A percentile compares a stretch with the other conserved stretches of the same genome.
Evolutionary conservation across 495 filamentous ascomycete species (phyloP).

Genomic region (Lasiosphaeris hirsuta): DNA sequence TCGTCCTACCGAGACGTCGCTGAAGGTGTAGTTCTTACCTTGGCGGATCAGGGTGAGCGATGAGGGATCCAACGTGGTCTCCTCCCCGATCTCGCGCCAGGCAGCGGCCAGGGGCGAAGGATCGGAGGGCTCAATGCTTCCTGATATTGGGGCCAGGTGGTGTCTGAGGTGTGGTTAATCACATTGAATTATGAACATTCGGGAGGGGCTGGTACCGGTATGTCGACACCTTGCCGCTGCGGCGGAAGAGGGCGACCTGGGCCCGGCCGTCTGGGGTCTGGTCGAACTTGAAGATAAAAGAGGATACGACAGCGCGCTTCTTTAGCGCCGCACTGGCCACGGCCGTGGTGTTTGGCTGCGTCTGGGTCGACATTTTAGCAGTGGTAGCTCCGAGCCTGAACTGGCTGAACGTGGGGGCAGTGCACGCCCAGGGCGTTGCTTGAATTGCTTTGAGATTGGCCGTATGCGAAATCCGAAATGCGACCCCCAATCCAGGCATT

Average conservation of each 20-base stretch:
- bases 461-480: too few species aligned
- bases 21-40: conserved; percentile 58
- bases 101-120: conserved; percentile 50
- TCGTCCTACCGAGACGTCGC: conserved; percentile 48
- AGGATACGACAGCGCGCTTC: conserved; percentile 52
- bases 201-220: conserved; percentile 42
- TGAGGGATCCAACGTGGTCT: conserved; percentile 50
- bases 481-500: too few species aligned
- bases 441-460: too few species aligned
- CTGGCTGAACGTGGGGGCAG: too few species aligned
- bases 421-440: too few species aligned
- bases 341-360: background rate
- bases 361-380: conserved; percentile 4
- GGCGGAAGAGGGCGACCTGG: conserved; percentile 54
- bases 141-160: conserved; percentile 58
- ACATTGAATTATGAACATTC: background rate
- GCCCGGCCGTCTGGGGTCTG: conserved; percentile 28
- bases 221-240: conserved; percentile 55
- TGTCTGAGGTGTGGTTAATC: conserved; percentile 34
- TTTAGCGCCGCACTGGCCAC: conserved; percentile 16
- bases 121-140: conserved; percentile 53
- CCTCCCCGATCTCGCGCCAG: conserved; percentile 61
- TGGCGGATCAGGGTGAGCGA: conserved; percentile 51
- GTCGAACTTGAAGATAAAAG: conserved; percentile 51
- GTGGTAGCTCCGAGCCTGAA: too few species aligned